Evolutionary conservation across 1,284 basidiomycete species (phyloP).

Genomic region (Inonotus hispidus): DNA sequence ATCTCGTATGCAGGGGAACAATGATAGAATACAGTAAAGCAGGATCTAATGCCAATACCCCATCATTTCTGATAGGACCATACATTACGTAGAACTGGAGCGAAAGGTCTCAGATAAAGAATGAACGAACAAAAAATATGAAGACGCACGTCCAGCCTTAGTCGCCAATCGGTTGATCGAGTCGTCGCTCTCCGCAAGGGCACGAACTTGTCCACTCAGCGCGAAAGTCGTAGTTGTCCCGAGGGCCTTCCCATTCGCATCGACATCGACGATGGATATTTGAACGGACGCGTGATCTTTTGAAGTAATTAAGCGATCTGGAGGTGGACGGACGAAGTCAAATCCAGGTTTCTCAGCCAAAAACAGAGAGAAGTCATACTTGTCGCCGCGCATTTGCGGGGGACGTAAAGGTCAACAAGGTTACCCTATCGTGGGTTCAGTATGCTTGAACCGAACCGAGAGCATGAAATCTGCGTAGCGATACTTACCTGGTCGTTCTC

Average conservation of each 20-base stretch:
- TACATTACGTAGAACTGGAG: conserved; percentile 26
- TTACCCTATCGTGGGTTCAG: conserved; percentile 61
- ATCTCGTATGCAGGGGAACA: not conserved
- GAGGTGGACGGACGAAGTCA: conserved; percentile 17
- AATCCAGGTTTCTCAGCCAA: not conserved
- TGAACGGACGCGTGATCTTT: conserved; percentile 99
- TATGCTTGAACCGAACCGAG: no score
- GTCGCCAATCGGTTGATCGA: conserved; percentile 96
- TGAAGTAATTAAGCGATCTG: conserved; percentile 93
- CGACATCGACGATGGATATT: conserved; percentile 93
- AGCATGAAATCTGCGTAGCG: not conserved
- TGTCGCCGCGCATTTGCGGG: conserved; percentile 97
- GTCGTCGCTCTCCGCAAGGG: conserved; percentile 95
- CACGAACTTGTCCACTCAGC: conserved; percentile 90
- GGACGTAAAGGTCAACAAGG: conserved; percentile 99
- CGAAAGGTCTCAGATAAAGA: conserved; percentile 13
- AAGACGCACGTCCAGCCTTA: conserved; percentile 84
- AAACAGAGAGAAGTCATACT: conserved; percentile 50
- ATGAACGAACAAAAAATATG: conserved; percentile 2
- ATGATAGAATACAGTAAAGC: not conserved
- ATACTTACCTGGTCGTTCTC: conserved; percentile 73
- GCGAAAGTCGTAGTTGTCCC: conserved; percentile 89
- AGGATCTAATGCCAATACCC: not conserved
- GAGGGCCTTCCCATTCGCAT: conserved; percentile 86
- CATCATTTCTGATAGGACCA: conserved; percentile 31